Evolutionary conservation across 1,284 basidiomycete genomes (phyloP).

Genomic region (Amanita bisporigera): DNA sequence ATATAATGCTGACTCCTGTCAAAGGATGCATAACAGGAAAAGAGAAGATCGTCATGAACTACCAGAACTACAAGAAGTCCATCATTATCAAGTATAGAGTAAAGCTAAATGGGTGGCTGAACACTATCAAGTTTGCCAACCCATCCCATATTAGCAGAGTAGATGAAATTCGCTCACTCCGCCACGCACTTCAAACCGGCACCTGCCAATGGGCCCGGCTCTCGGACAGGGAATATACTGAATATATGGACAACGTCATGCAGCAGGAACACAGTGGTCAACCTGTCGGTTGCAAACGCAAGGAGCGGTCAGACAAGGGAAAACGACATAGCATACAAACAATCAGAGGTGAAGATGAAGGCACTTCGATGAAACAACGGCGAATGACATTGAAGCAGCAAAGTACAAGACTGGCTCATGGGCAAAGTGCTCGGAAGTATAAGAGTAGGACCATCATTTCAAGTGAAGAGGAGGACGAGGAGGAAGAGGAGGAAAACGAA

Average conservation of each 20-base stretch:
- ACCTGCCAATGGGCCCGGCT: slow-evolving; percentile 10
- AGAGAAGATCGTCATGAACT: slow-evolving; percentile 9
- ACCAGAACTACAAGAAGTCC: slow-evolving; percentile 8
- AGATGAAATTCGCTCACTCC: background rate
- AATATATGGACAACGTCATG: background rate
- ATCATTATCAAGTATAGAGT: slow-evolving; percentile 3
- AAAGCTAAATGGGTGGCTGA: slow-evolving; percentile 5
- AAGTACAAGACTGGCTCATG: background rate
- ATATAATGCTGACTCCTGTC: too few species aligned
- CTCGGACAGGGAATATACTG: background rate
- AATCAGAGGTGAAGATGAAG: background rate
- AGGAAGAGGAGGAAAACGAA: background rate
- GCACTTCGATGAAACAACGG: background rate
- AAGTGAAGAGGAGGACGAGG: background rate
- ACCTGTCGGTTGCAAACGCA: background rate
- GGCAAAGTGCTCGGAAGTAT: background rate
- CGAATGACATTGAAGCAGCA: background rate
- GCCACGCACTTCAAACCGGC: slow-evolving; percentile 4
- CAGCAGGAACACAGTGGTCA: background rate
- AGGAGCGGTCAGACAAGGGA: background rate
- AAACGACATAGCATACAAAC: background rate
- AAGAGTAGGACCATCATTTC: slow-evolving; percentile 2
- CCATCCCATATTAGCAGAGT: background rate
- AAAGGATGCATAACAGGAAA: background rate
- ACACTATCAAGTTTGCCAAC: background rate